Evolutionary conservation across 2,329 filamentous ascomycete genomes (phyloP), one percentile per base, ranked within the genome.

Genomic region (Corynespora cassiicola): DNA sequence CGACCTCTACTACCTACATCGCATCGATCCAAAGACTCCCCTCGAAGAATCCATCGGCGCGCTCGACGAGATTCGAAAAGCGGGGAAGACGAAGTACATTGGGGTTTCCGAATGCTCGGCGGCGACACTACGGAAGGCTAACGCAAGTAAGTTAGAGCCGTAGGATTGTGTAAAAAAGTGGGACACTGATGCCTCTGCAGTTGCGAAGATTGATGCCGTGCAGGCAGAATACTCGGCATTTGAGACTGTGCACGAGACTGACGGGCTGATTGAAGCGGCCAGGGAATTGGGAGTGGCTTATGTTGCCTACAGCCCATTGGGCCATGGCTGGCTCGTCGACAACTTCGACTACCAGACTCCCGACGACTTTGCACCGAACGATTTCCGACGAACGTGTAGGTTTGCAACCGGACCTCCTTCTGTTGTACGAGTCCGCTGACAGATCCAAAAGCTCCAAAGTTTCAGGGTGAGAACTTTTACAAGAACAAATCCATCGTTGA

Each of bases 151-250:
- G 40, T 39, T n/a, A n/a, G n/a, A n/a, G n/a, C 15, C 7, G 6
- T 18, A 18, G 6, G n/a, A 12, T 8, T 11, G 6, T 15, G 11
- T 26, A 10, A 8, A 9, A 4, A 29, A 23, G 22, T 41, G 26
- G 32, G 17, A 7, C 7, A 12, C 7, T 19, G 16, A 31, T 8
- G n/a, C n/a, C n/a, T n/a, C n/a, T n/a, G n/a, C n/a, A 52, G 64
- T 79, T 3, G 65, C 71, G 30, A 73, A 69, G 6, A 71, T 80
- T 38, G 52, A 68, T 9, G 74, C 73, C 3, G 57, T 75, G 4
- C 75, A 80, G 55, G 61, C 75, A 7, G 77, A 79, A 49, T 79
- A 78, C 60, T 73, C 63, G n/a, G 66, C 69, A 2, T 78, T 77
- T 45, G 59, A 64, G 9, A 64, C 66, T 1, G 66, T 72, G 10